Conservation (phyloP, 163 green algal genomes). For the Volvox carteri region DNA sequence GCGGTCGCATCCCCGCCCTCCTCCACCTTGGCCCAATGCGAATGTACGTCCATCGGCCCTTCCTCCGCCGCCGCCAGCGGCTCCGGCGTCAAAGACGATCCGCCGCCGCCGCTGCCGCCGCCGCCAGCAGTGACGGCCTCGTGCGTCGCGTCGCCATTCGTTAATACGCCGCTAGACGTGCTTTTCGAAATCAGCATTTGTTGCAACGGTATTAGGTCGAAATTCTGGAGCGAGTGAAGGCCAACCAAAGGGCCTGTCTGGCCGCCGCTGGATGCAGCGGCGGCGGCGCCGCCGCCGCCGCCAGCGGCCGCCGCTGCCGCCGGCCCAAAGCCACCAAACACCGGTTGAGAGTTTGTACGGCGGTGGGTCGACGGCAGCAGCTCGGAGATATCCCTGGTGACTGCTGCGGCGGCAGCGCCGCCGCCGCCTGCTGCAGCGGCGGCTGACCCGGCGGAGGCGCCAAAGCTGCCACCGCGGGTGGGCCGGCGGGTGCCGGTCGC, state of each 20-base stretch:
- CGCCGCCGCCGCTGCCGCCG: neutral
- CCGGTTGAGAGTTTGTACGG: slow-evolving; percentile 13
- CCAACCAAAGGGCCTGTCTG: neutral
- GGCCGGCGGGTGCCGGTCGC: neutral
- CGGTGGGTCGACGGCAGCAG: neutral
- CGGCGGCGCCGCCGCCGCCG: neutral
- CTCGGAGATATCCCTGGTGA: neutral
- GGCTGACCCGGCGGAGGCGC: neutral
- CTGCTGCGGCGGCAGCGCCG: neutral
- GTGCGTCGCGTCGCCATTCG: neutral
- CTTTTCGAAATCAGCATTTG: neutral
- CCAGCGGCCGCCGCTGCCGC: neutral
- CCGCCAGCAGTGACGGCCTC: neutral
- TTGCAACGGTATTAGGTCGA: neutral
- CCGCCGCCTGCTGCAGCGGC: neutral
- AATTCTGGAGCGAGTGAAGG: neutral
- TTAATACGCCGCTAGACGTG: neutral
- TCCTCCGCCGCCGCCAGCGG: neutral
- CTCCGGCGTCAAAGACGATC: neutral
- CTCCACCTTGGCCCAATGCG: neutral
- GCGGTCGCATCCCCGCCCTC: neutral
- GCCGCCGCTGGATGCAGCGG: neutral
- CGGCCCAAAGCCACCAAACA: neutral
- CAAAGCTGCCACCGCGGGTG: neutral
- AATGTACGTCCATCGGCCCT: neutral